A percentile compares a stretch with the other conserved stretches of the same genome.
These are phyloP conservation scores for Quercus lobata DNA, from an alignment of 331 rosid genomes.

Conservation along the genomic window DNA sequence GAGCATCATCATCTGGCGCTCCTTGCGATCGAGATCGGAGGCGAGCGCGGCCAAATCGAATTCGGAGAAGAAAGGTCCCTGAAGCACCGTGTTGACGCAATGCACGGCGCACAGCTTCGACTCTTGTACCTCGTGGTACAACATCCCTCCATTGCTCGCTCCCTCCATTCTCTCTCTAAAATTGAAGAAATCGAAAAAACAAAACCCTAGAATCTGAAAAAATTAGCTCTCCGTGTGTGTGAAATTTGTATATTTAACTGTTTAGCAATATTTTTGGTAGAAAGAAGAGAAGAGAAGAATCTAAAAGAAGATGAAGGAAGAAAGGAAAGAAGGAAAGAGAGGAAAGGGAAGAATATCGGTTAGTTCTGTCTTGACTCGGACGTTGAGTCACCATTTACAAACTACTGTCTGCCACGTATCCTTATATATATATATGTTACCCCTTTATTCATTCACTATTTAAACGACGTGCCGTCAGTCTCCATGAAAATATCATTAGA, in stretches of 20 bases:
- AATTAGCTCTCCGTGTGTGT: neutral
- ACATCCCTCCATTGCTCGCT: conserved; percentile 93
- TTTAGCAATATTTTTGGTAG: too few relatives aligned
- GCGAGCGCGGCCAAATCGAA: conserved; percentile 98
- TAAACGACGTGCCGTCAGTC: neutral
- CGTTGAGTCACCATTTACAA: conserved; percentile 15
- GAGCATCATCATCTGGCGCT: conserved; percentile 67
- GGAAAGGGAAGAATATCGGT: neutral
- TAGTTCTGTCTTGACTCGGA: neutral
- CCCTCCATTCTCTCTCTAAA: conserved; percentile 61
- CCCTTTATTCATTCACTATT: neutral
- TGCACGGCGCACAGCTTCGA: conserved; percentile 98
- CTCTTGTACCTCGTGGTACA: conserved; percentile 98
- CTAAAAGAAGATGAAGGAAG: too few relatives aligned
- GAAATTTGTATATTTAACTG: too few relatives aligned
- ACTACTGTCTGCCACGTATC: conserved; percentile 1
- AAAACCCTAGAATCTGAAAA: conserved; percentile 36
- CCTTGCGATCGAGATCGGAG: conserved; percentile 83
- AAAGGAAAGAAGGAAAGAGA: neutral
- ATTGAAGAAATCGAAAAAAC: neutral
- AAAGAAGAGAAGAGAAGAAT: too few relatives aligned
- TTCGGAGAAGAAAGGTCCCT: conserved; percentile 97
- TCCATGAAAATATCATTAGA: too few relatives aligned
- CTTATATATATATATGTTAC: neutral
- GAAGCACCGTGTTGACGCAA: conserved; percentile 89